Evolutionary conservation across 2,329 filamentous ascomycete species (phyloP), one percentile per base, ranked within the genome.

Genomic region (Phialophora macrospora): DNA sequence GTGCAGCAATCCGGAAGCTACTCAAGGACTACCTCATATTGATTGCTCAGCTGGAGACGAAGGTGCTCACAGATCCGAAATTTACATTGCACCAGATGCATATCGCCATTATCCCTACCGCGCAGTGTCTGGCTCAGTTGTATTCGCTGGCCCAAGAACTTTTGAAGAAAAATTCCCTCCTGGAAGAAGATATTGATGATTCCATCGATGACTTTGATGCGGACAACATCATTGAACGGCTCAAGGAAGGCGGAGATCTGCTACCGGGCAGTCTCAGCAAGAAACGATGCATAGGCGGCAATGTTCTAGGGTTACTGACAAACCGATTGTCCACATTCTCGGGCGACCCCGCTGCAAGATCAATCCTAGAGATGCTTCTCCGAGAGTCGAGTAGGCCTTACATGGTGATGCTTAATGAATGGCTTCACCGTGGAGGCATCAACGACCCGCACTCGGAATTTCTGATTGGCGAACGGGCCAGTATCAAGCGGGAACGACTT

Each of bases 321-420:
- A 90, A 89, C 74, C 85, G 94, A 58, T 81, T 98, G 8, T 90
- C 95, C 71, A 88, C 90, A 14, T 94, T 97, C 87, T 95, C 94
- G 1, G 95, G 95, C 54, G 95, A 99, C 75, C 95, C 95, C 3
- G 90, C 92, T 0, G 93, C 95, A 22, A 87, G 92, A 68, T 86
- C 88, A 26, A 80, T 99, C 22, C 83, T 99, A 11, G 95, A 92
- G 11, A 90, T 89, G 2, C 80, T 99, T 30, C 79, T 99, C 49
- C 86, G 92, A 63, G 94, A 98, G 77, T 90, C 94, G 1, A 97
- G 93, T 73, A 87, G 90, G 62, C 95, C 95, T 0, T 99, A 99
- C 76, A 97, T 98, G 93, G 85, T 86, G 49, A 99, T 99, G 95
- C 81, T 99, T 67, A 99, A 99, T 74, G 94, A 98, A 77, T 99